phyloP scores from a whole-genome alignment of 495 filamentous ascomycete genomes.

The Trichoderma gamsii region DNA sequence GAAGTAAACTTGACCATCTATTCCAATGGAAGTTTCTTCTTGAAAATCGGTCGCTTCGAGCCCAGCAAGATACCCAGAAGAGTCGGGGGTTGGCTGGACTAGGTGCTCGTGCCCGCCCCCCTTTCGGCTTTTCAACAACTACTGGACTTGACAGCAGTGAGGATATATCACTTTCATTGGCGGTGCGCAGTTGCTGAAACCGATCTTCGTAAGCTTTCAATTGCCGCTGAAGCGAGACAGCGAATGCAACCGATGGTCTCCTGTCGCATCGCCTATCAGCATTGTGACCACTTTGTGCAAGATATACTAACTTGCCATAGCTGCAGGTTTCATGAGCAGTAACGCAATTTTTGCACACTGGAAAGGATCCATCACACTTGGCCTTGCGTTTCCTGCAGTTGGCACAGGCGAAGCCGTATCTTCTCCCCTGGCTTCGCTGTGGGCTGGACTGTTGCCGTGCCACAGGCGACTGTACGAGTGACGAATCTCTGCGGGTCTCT shows the following conservation, averaged over 20 bases:
- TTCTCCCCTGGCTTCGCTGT: slow-evolving; percentile 11
- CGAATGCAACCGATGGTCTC: not conserved
- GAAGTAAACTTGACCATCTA: not conserved
- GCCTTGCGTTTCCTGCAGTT: slow-evolving; percentile 16
- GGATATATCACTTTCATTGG: too few relatives aligned
- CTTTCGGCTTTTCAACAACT: too few relatives aligned
- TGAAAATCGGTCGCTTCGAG: not conserved
- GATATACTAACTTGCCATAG: not conserved
- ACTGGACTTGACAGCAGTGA: too few relatives aligned
- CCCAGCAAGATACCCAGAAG: not conserved
- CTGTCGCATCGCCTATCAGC: not conserved
- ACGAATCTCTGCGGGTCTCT: too few relatives aligned
- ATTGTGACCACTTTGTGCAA: not conserved
- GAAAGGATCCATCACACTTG: slow-evolving; percentile 8
- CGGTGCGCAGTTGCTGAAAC: too few relatives aligned
- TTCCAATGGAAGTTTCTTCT: not conserved
- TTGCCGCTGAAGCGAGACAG: not conserved
- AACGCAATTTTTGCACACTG: not conserved
- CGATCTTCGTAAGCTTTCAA: too few relatives aligned
- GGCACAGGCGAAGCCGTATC: slow-evolving; percentile 17
- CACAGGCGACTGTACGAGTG: too few relatives aligned
- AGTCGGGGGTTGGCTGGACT: too few relatives aligned
- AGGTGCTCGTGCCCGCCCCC: too few relatives aligned
- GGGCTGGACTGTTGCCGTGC: not conserved
- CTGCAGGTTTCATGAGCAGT: not conserved